These are phyloP conservation scores for Orbilia javanica DNA, from an alignment of 2,329 filamentous ascomycete species.

Conservation along the genomic window DNA sequence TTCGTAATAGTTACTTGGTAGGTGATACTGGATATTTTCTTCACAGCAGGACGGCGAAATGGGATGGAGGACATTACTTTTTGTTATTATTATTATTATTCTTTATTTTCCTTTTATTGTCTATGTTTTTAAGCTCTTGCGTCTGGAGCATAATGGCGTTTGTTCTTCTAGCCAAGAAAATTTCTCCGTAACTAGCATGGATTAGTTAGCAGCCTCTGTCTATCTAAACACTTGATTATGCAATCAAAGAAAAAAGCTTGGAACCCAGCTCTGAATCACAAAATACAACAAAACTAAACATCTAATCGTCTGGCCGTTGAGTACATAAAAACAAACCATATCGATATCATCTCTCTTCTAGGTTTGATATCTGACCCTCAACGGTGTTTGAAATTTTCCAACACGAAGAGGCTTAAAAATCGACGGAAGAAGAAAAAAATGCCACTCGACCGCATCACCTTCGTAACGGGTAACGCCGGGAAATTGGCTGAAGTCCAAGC, in stretches of 20 bases:
- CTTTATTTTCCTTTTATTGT: not conserved
- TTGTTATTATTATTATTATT: not conserved
- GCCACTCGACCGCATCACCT: constrained; percentile 76
- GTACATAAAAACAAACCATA: not conserved
- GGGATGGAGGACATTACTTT: constrained; percentile 12
- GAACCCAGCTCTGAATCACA: constrained; percentile 11
- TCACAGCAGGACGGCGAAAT: constrained; percentile 39
- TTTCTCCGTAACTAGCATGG: constrained; percentile 28
- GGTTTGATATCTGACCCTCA: not conserved
- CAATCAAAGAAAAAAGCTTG: constrained; percentile 29
- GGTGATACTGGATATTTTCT: not conserved
- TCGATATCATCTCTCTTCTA: not conserved
- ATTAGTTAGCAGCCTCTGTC: constrained; percentile 24
- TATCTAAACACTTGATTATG: constrained; percentile 1
- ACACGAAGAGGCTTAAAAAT: no score
- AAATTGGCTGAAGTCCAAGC: constrained; percentile 90
- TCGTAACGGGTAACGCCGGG: constrained; percentile 96
- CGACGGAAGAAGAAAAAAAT: constrained; percentile 64
- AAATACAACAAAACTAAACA: constrained; percentile 35
- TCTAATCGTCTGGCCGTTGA: not conserved
- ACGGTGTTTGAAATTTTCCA: not conserved
- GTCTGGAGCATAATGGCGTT: constrained; percentile 39
- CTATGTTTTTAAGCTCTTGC: not conserved
- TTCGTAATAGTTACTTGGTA: not conserved
- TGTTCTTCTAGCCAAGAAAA: constrained; percentile 37